Evolutionary conservation across 2,329 filamentous ascomycete species (phyloP).

Genomic region (Pseudonectria buxi): DNA sequence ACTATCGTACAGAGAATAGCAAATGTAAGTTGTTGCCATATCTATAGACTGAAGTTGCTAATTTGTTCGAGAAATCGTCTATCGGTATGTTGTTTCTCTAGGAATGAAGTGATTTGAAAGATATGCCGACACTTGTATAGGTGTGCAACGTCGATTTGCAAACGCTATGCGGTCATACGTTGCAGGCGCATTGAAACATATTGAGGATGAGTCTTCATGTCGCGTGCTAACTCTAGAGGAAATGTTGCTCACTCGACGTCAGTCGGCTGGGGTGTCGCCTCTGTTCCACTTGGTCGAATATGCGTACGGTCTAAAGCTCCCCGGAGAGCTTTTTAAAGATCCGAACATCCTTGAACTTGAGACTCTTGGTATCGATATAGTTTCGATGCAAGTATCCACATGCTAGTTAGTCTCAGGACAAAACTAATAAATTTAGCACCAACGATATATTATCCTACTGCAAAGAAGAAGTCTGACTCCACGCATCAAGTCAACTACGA

Average conservation of each 20-base stretch:
- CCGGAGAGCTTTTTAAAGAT: constrained; percentile 14
- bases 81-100: too few species aligned
- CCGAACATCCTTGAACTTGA: constrained; percentile 14
- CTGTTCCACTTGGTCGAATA: constrained; percentile 19
- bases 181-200: constrained; percentile 11
- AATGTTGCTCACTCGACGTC: constrained; percentile 11
- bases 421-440: constrained; percentile 5
- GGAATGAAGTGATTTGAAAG: too few species aligned
- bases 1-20: too few species aligned
- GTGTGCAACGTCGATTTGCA: constrained; percentile 11
- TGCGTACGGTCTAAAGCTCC: constrained; percentile 11
- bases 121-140: constrained; percentile 3
- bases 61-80: too few species aligned
- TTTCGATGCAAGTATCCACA: constrained; percentile 13
- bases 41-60: too few species aligned
- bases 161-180: constrained; percentile 13
- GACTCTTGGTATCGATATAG: constrained; percentile 15
- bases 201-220: constrained; percentile 5
- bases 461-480: constrained; percentile 14
- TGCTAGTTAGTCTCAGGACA: too few species aligned
- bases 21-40: too few species aligned
- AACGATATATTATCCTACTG: constrained; percentile 17
- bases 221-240: constrained; percentile 11
- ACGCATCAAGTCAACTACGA: not conserved
- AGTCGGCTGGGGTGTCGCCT: constrained; percentile 12